Evolutionary conservation across 2,329 filamentous ascomycete species (phyloP).

Genomic region (Fusarium beomiforme): DNA sequence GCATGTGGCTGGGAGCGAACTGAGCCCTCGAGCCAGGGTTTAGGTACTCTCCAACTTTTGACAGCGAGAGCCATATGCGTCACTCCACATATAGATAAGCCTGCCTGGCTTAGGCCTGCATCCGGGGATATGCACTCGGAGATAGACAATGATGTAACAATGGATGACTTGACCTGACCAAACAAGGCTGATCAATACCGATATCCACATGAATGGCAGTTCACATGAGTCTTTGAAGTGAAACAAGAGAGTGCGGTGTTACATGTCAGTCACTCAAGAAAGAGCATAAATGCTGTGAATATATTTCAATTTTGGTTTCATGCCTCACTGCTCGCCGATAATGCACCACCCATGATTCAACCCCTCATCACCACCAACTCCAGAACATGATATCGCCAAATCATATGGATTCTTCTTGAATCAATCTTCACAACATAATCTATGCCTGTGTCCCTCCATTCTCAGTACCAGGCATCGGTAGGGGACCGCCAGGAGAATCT

Average conservation of each 20-base stretch:
- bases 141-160: conserved; percentile 27
- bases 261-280: not conserved
- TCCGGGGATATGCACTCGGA: conserved; percentile 14
- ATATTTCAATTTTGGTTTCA: conserved; percentile 9
- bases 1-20: conserved; percentile 29
- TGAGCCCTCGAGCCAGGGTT: not conserved
- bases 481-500: conserved; percentile 79
- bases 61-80: conserved; percentile 35
- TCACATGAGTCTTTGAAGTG: conserved; percentile 6
- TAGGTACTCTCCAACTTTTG: conserved; percentile 7
- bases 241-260: not conserved
- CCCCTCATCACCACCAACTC: conserved; percentile 25
- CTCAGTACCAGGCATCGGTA: conserved; percentile 62
- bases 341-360: conserved; percentile 8
- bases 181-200: conserved; percentile 4
- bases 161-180: conserved; percentile 6
- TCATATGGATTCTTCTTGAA: not conserved
- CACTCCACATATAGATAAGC: conserved; percentile 23
- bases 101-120: not conserved
- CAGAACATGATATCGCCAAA: conserved; percentile 15
- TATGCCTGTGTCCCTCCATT: conserved; percentile 26
- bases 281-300: not conserved
- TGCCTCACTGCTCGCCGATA: conserved; percentile 1
- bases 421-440: not conserved
- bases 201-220: conserved; percentile 17